These are phyloP conservation scores for Solanum corneliomulleri DNA, from an alignment of 257 asterid species.

Conservation along the genomic window DNA sequence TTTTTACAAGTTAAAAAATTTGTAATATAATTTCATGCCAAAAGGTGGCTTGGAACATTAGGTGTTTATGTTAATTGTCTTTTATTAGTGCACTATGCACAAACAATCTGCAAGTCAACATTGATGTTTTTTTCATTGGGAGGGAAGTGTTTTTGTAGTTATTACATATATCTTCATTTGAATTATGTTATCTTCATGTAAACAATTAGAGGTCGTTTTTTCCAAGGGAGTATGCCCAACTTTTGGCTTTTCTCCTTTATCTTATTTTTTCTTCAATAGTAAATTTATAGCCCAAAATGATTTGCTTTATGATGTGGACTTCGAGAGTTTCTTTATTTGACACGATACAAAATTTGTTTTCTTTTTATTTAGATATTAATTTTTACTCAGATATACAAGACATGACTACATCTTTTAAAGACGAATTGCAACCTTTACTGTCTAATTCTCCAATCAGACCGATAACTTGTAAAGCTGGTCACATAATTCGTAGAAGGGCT, in stretches of 20 bases:
- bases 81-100: neutral
- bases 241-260: neutral
- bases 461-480: slow-evolving; percentile 45
- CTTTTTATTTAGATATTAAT: too few species aligned
- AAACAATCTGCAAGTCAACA: neutral
- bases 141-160: neutral
- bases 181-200: neutral
- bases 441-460: neutral
- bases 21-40: neutral
- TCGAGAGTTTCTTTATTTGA: too few species aligned
- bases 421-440: too few species aligned
- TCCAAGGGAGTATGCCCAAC: neutral
- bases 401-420: too few species aligned
- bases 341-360: too few species aligned
- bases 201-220: neutral
- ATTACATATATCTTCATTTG: neutral
- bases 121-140: neutral
- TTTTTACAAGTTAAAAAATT: too few species aligned
- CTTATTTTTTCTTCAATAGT: neutral
- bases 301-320: too few species aligned
- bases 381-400: too few species aligned
- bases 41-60: neutral
- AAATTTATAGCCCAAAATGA: neutral
- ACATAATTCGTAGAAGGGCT: slow-evolving; percentile 27
- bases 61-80: neutral